Evolutionary conservation across 768 basidiomycete species (phyloP).

Genomic region (Cystobasidium onofrii): DNA sequence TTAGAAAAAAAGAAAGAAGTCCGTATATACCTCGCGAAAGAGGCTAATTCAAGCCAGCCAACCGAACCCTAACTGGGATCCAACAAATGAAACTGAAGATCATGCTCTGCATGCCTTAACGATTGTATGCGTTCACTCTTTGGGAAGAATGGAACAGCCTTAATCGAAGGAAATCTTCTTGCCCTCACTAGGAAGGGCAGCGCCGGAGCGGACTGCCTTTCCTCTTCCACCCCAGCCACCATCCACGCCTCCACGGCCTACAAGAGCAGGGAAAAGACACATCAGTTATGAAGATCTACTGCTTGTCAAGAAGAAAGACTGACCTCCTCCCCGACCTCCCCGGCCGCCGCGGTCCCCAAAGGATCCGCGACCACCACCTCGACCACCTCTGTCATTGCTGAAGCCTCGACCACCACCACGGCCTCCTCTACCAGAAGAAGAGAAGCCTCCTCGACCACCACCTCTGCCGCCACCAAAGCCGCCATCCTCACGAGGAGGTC

Average conservation of each 20-base stretch:
- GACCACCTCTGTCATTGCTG: no score
- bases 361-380: neutral
- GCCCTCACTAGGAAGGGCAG: slow-evolving; percentile 59
- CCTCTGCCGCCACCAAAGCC: slow-evolving; percentile 50
- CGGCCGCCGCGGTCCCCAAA: slow-evolving; percentile 33
- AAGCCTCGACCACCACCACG: slow-evolving; percentile 45
- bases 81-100: neutral
- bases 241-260: slow-evolving; percentile 39
- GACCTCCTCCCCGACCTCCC: slow-evolving; percentile 12
- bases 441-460: slow-evolving; percentile 46
- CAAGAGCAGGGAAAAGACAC: neutral
- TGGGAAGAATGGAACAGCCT: neutral
- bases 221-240: slow-evolving; percentile 34
- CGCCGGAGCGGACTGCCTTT: slow-evolving; percentile 53
- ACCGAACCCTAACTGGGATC: neutral
- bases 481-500: slow-evolving; percentile 56
- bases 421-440: slow-evolving; percentile 46
- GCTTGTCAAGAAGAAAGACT: no score
- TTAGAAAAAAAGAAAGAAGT: neutral
- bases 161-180: slow-evolving; percentile 45
- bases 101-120: neutral
- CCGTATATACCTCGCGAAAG: neutral
- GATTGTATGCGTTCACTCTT: neutral
- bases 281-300: no score
- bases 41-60: slow-evolving; percentile 1